A percentile compares a stretch with the other conserved stretches of the same genome.
Conservation (phyloP, 371 early-diverging fungal species). For the Rhizopus stolonifer region DNA sequence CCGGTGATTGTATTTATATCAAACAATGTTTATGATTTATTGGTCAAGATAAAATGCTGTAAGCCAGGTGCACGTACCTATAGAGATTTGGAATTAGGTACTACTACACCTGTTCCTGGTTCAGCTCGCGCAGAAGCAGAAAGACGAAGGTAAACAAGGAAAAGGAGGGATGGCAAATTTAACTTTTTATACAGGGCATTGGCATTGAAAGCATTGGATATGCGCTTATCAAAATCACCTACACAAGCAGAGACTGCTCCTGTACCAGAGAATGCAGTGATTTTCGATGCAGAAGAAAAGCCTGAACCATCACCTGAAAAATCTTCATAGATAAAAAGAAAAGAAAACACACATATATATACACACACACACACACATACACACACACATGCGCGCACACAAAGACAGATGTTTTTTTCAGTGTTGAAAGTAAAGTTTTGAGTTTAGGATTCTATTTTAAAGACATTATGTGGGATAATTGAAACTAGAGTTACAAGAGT, state of each 20-base stretch:
- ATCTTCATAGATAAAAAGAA: background rate
- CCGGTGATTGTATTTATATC: conserved; percentile 54
- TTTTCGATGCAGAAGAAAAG: conserved; percentile 30
- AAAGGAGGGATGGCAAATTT: background rate
- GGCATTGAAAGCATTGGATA: conserved; percentile 66
- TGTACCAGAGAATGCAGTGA: conserved; percentile 7
- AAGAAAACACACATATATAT: conserved; percentile 1
- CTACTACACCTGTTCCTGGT: conserved; percentile 50
- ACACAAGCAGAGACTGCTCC: conserved; percentile 8
- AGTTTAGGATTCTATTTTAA: no score
- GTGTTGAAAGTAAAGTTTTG: no score
- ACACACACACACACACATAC: background rate
- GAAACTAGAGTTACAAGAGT: no score
- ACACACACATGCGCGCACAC: no score
- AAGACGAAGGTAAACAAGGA: conserved; percentile 51
- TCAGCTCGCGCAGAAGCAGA: conserved; percentile 67
- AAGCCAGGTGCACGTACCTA: conserved; percentile 15
- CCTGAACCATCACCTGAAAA: conserved; percentile 1
- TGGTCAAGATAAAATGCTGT: conserved; percentile 43
- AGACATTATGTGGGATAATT: no score
- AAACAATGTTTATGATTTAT: conserved; percentile 44
- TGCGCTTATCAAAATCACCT: conserved; percentile 50
- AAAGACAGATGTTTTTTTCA: no score
- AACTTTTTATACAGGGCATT: conserved; percentile 43
- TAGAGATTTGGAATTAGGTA: conserved; percentile 42